Evolutionary conservation across 179 eudicot species (phyloP), one percentile per base, ranked within the genome.

Genomic region (Actinidia arguta): DNA sequence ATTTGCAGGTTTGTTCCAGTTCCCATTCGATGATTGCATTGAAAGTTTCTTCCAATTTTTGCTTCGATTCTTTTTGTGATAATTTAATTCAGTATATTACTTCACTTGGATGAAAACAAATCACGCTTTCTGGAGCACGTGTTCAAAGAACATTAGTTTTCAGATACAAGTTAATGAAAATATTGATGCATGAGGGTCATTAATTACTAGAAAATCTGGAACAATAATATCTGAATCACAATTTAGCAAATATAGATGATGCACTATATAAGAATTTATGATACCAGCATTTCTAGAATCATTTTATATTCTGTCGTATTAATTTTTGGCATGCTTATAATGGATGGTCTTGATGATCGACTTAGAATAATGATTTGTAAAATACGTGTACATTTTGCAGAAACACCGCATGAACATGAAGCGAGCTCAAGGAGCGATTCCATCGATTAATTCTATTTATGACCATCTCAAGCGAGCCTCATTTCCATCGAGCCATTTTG

Each of bases 1-100:
- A 88, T 86, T 76, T 88, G 70, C 90, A 88, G 90, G 88, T 88
- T 50, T 59, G 80, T 80, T 55, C 27, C 14, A 10, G 27, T 61
- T 61, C 12, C 44, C 31, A 39, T 42, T 39, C 42, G 22, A 42
- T 10, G 58, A 17, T 31, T 51, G 18, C 25, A 9, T 54, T 9
- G 17, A 50, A 50, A 5, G 13, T 74, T 52, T 0, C 24, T 25
- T 6, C 17, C 3, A 51, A 52, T 16, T 72, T 56, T 54, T 56
- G 3, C 17, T 75, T 75, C 25, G 39, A 75, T 17, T 75, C 5
- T 50, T 5, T 73, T 73, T 50, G 5, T 14, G 27, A 48, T 72
- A 72, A n/a, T n/a, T 22, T 48, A 14, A 52, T 47, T 24, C 31
- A 0, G 36, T n/a, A 48, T 12, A 22, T 72, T 72, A 72, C 24